Conservation (phyloP, 805 yeast species). For the Wickerhamiella sergipiensis region DNA sequence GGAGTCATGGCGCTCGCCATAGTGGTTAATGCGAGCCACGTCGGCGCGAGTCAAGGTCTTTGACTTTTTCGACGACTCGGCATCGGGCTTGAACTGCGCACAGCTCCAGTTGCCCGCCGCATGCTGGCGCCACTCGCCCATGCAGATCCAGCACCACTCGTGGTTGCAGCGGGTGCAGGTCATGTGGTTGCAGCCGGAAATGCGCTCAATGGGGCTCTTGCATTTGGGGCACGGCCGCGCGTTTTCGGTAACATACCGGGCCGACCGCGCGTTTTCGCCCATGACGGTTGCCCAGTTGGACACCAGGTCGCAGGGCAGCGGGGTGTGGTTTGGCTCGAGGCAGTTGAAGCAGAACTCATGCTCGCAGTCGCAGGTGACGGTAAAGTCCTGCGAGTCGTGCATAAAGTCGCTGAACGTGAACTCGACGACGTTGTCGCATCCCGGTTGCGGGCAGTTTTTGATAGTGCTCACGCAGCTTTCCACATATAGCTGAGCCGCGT, state of each 20-base stretch:
- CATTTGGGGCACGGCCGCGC: constrained; percentile 85
- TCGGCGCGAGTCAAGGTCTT: not conserved
- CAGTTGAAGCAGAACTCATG: constrained; percentile 76
- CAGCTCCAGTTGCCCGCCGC: constrained; percentile 54
- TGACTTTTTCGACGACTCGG: not conserved
- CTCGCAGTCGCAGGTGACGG: constrained; percentile 48
- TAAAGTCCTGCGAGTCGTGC: constrained; percentile 23
- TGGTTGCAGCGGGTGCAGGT: constrained; percentile 60
- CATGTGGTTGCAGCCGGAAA: constrained; percentile 98
- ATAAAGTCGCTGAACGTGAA: constrained; percentile 47
- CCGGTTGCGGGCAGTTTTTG: constrained; percentile 14
- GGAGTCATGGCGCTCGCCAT: constrained; percentile 4
- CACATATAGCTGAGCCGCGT: constrained; percentile 4
- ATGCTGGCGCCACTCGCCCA: constrained; percentile 62
- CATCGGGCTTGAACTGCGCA: constrained; percentile 19
- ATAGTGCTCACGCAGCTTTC: constrained; percentile 1
- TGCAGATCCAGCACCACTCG: constrained; percentile 92
- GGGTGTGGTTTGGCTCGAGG: constrained; percentile 61
- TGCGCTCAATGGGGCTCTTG: constrained; percentile 65
- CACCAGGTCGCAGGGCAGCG: constrained; percentile 65
- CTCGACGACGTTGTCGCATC: constrained; percentile 10
- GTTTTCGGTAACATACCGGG: constrained; percentile 72
- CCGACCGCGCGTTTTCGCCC: constrained; percentile 75
- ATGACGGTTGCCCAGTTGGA: constrained; percentile 66
- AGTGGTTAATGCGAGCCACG: constrained; percentile 5